A percentile compares a stretch with the other conserved stretches of the same genome.
phyloP scores from a whole-genome alignment of 2,329 filamentous ascomycete genomes.

The Aspergillus carbonarius region DNA sequence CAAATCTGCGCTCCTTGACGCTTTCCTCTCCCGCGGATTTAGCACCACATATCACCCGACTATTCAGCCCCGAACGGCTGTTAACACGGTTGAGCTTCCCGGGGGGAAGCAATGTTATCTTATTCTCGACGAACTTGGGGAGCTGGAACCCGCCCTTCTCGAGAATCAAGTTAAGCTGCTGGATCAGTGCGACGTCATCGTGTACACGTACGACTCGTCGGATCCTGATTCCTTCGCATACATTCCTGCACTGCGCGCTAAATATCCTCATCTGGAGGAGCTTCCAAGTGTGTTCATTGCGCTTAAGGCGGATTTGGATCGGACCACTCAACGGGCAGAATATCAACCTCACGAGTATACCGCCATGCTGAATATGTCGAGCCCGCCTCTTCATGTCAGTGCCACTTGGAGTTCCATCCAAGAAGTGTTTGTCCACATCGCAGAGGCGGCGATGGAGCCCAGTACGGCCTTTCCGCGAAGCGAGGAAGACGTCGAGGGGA shows the following conservation, averaged over 20 bases:
- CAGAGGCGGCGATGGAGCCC: constrained; percentile 88
- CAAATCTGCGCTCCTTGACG: constrained; percentile 86
- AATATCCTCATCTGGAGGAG: constrained; percentile 81
- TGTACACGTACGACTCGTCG: constrained; percentile 94
- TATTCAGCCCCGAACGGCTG: constrained; percentile 88
- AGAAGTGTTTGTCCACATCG: constrained; percentile 88
- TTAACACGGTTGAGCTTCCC: constrained; percentile 94
- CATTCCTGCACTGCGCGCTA: constrained; percentile 75
- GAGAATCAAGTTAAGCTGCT: constrained; percentile 83
- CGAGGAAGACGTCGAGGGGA: constrained; percentile 74
- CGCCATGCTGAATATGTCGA: constrained; percentile 77
- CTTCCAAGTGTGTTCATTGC: constrained; percentile 89
- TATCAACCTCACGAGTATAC: constrained; percentile 92
- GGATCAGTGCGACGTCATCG: constrained; percentile 88
- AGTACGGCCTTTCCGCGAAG: constrained; percentile 84
- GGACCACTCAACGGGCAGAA: constrained; percentile 92
- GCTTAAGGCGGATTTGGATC: constrained; percentile 91
- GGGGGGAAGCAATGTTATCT: constrained; percentile 97
- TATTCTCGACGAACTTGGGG: constrained; percentile 90
- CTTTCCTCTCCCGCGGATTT: constrained; percentile 87
- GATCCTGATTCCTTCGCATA: constrained; percentile 95
- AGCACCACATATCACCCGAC: constrained; percentile 83
- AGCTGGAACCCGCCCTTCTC: constrained; percentile 90
- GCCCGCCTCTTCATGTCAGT: constrained; percentile 83
- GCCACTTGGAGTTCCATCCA: constrained; percentile 92